These are phyloP conservation scores for Xylaria sp. DNA, from an alignment of 2,329 filamentous ascomycete species.

Conservation along the genomic window DNA sequence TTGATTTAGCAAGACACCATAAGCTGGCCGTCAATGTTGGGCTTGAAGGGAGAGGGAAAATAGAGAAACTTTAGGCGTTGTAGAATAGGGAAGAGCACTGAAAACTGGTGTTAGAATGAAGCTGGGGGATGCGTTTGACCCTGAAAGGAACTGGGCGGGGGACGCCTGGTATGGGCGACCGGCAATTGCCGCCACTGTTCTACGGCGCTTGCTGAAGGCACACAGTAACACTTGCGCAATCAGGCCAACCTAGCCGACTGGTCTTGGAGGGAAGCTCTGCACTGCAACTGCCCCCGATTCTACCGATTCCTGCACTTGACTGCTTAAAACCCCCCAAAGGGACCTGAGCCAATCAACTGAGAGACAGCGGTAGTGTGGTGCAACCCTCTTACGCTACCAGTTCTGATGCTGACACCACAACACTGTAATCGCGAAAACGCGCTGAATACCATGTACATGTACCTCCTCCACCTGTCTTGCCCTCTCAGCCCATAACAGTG, in stretches of 20 bases:
- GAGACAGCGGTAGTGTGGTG: slow-evolving; percentile 40
- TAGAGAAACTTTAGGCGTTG: slow-evolving; percentile 20
- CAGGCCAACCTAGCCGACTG: slow-evolving; percentile 32
- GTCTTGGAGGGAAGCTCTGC: slow-evolving; percentile 24
- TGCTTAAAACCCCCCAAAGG: slow-evolving; percentile 34
- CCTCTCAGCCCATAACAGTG: background rate
- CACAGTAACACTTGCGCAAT: slow-evolving; percentile 40
- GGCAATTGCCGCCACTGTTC: slow-evolving; percentile 46
- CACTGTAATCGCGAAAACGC: slow-evolving; percentile 19
- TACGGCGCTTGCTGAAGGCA: slow-evolving; percentile 39
- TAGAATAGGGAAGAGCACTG: slow-evolving; percentile 34
- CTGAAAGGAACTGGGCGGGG: slow-evolving; percentile 41
- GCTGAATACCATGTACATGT: slow-evolving; percentile 19
- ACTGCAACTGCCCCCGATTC: slow-evolving; percentile 14
- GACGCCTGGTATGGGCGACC: slow-evolving; percentile 28
- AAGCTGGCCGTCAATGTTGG: slow-evolving; percentile 3
- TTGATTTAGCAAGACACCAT: background rate
- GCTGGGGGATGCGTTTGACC: slow-evolving; percentile 47
- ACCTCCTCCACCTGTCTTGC: background rate
- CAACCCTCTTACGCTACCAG: slow-evolving; percentile 40
- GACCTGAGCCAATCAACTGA: slow-evolving; percentile 44
- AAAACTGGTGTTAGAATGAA: slow-evolving; percentile 33
- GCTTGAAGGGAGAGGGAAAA: slow-evolving; percentile 7
- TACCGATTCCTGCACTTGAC: slow-evolving; percentile 15
- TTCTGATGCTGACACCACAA: slow-evolving; percentile 27